Evolutionary conservation across 2,329 filamentous ascomycete species (phyloP).

Genomic region (Aureobasidium sp.): DNA sequence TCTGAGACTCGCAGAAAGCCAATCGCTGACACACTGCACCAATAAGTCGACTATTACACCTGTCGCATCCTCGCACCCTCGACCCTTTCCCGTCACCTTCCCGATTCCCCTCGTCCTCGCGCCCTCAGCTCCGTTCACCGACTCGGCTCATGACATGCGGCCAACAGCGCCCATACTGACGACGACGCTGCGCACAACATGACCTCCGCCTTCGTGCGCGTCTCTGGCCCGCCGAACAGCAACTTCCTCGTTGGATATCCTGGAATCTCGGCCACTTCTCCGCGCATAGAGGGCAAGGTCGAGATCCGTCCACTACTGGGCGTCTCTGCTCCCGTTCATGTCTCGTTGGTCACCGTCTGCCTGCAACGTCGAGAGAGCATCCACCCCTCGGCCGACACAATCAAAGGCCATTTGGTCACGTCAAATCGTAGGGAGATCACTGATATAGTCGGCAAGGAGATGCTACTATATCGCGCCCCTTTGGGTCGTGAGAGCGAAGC

Average conservation of each 20-base stretch:
- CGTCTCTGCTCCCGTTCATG: constrained; percentile 76
- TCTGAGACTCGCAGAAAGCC: neutral
- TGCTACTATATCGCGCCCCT: constrained; percentile 80
- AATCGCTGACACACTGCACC: neutral
- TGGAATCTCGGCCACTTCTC: constrained; percentile 94
- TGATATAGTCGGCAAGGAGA: constrained; percentile 92
- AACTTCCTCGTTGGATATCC: constrained; percentile 96
- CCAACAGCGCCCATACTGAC: constrained; percentile 1
- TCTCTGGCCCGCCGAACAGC: constrained; percentile 94
- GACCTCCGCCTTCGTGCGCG: constrained; percentile 74
- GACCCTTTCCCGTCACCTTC: neutral
- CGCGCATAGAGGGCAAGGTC: constrained; percentile 94
- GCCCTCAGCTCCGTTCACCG: neutral
- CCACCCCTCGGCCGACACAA: constrained; percentile 88
- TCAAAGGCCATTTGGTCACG: constrained; percentile 85
- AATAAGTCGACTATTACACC: neutral
- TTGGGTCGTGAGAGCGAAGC: constrained; percentile 78
- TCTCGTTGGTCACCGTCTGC: constrained; percentile 90
- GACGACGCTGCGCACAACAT: constrained; percentile 17
- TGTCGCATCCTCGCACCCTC: neutral
- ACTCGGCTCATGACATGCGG: constrained; percentile 4
- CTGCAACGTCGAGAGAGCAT: constrained; percentile 92
- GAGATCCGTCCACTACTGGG: constrained; percentile 85
- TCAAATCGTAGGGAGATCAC: constrained; percentile 75
- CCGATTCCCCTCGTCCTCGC: neutral